phyloP scores from a whole-genome alignment of 305 asterid species.

The Solanum hybrid region DNA sequence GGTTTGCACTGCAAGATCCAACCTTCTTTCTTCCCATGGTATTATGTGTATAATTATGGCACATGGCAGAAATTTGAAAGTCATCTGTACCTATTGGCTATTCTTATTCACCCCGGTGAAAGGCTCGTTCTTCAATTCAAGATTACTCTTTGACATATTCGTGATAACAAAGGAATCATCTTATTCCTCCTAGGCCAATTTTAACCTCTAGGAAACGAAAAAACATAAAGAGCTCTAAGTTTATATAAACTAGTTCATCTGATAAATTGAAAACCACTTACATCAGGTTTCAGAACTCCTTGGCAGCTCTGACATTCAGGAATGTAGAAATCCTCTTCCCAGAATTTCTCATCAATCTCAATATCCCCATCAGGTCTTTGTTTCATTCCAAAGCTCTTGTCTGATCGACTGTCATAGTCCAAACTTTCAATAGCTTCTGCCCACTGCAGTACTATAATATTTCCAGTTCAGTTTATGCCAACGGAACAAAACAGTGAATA shows the following conservation, averaged over 20 bases:
- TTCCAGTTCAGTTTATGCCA: not conserved
- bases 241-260: constrained; percentile 2
- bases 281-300: constrained; percentile 88
- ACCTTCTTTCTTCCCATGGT: not conserved
- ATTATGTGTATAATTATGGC: not conserved
- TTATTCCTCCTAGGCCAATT: not conserved
- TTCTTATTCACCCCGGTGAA: not conserved
- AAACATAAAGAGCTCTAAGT: not conserved
- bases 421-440: constrained; percentile 92
- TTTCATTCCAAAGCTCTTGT: constrained; percentile 94
- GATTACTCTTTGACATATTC: not conserved
- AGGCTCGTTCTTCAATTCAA: not conserved
- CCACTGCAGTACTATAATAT: constrained; percentile 55
- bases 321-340: constrained; percentile 88
- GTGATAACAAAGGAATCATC: not conserved
- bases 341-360: constrained; percentile 91
- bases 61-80: not conserved
- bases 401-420: constrained; percentile 81
- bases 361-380: constrained; percentile 98
- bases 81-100: not conserved
- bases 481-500: not conserved
- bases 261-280: constrained; percentile 28
- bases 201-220: not conserved
- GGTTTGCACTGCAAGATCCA: not conserved
- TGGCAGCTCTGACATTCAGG: constrained; percentile 66